Base-by-base conservation (phyloP, 129 eudicot genomes). In the Scalesia atractyloides region DNA sequence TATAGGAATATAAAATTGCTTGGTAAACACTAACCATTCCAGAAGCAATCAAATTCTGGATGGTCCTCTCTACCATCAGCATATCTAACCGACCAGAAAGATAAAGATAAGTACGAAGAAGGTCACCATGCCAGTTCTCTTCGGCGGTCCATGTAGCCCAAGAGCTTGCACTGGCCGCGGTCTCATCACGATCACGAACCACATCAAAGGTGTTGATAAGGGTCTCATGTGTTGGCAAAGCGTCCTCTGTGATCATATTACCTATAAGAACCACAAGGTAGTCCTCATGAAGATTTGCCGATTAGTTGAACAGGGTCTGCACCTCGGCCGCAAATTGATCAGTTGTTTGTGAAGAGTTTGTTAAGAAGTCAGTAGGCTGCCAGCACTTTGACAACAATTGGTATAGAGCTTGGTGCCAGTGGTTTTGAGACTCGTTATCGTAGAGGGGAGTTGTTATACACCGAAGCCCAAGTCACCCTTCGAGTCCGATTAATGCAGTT, bases 11-110 rank as follows among this genome's bases (percentile, higher is more conserved):
- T 36, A 36, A 36, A n/a, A n/a, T 36, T 36, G 5, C 5, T 36
- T 36, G 4, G 39, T 36, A 36, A 36, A 36, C 39, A 36, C 39
- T 36, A 0, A 36, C 81, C 84, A 81, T 81, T 71, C 84, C 84
- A 24, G 84, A 61, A 51, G 81, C 77, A 48, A 81, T 81, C 5
- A 81, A 48, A 66, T 81, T 69, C 77, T 81, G 81, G 30, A 81
- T 64, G 0, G 84, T 81, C 61, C 66, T 75, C 48, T 70, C 77
- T 6, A 81, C 49, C 84, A 81, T 81, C 58, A 54, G 18, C 84
- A 81, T 81, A 70, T 81, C 81, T 14, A 75, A 81, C 57, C 84
- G 84, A 64, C 84, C 84, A 56, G 84, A 75, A 70, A 81, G 84
- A 53, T 81, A 81, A 61, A 81, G 65, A 34, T 81, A 75, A 0